Percentiles rank a stretch among this genome's conserved stretches.
phyloP scores from a whole-genome alignment of 441 rosid species.

The Croton laevigatus region DNA sequence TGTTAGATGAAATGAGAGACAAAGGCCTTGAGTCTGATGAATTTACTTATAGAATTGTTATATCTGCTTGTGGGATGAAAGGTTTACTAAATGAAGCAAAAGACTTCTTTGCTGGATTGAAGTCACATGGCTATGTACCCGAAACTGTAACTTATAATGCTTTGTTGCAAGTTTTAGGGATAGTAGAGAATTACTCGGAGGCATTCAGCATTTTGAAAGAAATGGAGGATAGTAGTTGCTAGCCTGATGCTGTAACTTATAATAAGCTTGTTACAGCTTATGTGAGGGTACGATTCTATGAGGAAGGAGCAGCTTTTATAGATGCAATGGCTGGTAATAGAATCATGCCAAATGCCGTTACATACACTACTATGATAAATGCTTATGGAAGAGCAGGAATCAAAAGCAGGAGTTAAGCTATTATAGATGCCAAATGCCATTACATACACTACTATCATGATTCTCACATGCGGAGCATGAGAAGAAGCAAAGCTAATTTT shows the following conservation, averaged over 20 bases:
- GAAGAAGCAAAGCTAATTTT: too few relatives aligned
- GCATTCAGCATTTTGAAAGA: slow-evolving; percentile 72
- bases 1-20: slow-evolving; percentile 67
- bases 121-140: slow-evolving; percentile 61
- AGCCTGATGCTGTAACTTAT: slow-evolving; percentile 69
- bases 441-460: too few relatives aligned
- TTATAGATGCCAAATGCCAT: too few relatives aligned
- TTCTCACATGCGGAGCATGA: too few relatives aligned
- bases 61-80: slow-evolving; percentile 87
- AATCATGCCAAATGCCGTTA: slow-evolving; percentile 70
- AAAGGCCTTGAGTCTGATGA: slow-evolving; percentile 64
- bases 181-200: slow-evolving; percentile 69
- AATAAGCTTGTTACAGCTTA: slow-evolving; percentile 85
- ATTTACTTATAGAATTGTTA: slow-evolving; percentile 88
- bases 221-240: slow-evolving; percentile 79
- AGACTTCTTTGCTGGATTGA: slow-evolving; percentile 57
- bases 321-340: slow-evolving; percentile 63
- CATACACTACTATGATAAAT: slow-evolving; percentile 78
- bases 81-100: slow-evolving; percentile 76
- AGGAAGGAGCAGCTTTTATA: slow-evolving; percentile 75
- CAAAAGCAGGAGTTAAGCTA: too few relatives aligned
- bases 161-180: slow-evolving; percentile 70
- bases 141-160: slow-evolving; percentile 85
- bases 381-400: slow-evolving; percentile 87
- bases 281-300: slow-evolving; percentile 73